Evolutionary conservation across 768 basidiomycete species (phyloP).

Genomic region (Phylloporus sp.): DNA sequence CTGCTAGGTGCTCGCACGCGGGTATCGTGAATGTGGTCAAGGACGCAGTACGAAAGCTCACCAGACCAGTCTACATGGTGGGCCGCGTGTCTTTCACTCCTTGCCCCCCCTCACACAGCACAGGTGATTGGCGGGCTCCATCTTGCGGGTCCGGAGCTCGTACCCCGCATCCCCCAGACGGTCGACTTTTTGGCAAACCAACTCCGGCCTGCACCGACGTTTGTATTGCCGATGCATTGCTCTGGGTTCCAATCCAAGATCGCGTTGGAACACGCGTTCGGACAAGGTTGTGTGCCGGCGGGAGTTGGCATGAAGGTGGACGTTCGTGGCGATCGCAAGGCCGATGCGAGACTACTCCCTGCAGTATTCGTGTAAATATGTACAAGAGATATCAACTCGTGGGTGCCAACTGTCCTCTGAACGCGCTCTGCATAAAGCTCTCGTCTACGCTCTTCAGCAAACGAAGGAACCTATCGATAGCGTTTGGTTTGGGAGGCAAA

Average conservation of each 20-base stretch:
- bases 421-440: slow-evolving; percentile 29
- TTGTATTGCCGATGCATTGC: slow-evolving; percentile 82
- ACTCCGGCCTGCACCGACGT: slow-evolving; percentile 58
- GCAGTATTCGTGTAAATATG: slow-evolving; percentile 16
- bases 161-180: slow-evolving; percentile 59
- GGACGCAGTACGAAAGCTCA: slow-evolving; percentile 58
- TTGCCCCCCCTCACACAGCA: background rate
- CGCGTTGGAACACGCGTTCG: slow-evolving; percentile 62
- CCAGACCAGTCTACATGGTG: slow-evolving; percentile 74
- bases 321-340: slow-evolving; percentile 43
- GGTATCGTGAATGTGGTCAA: slow-evolving; percentile 81
- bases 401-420: slow-evolving; percentile 2
- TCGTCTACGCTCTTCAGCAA: slow-evolving; percentile 47
- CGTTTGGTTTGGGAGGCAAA: slow-evolving; percentile 39
- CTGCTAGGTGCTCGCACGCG: slow-evolving; percentile 61
- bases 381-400: no score
- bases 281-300: slow-evolving; percentile 72
- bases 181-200: slow-evolving; percentile 62
- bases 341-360: slow-evolving; percentile 32
- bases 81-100: background rate
- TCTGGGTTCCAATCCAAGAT: slow-evolving; percentile 75
- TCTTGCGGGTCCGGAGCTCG: slow-evolving; percentile 66
- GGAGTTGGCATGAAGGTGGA: slow-evolving; percentile 68
- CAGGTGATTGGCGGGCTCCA: slow-evolving; percentile 81
- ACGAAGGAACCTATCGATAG: slow-evolving; percentile 43